Base-by-base conservation (phyloP, 2,329 filamentous ascomycete genomes). In the Trichophaea hybrida region DNA sequence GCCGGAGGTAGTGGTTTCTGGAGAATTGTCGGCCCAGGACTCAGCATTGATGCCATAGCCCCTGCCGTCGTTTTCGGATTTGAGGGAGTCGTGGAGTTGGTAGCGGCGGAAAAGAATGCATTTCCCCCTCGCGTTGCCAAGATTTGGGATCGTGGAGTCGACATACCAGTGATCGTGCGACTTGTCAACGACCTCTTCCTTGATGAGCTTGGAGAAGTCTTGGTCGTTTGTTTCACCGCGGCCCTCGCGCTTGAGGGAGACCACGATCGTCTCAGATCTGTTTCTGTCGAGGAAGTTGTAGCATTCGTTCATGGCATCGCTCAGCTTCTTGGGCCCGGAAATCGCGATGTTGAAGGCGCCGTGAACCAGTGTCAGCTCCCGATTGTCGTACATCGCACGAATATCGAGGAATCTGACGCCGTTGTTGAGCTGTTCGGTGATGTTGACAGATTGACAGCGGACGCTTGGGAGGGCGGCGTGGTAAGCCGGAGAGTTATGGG, bases 391-490 rank as follows among this genome's bases (percentile, higher is more conserved):
- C 67, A 86, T 83, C 1, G 96, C 85, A 55, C 93, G 83, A 63
- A 98, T 81, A 71, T 98, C 93, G 66, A 98, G 83, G 76, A 96
- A 97, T 55, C 93, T 88, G 50, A 97, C 85, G 33, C 93, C 93
- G 70, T 95, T 91, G 59, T 83, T 77, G 33, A 98, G 81, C 73
- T 98, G 93, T 57, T 84, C 81, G 53, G 77, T 76, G 4, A 94
- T 78, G 62, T 80, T 77, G 15, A 90, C 88, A 37, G 86, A 84
- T 74, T 98, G 93, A 73, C 93, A 97, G 43, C 93, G 85, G 40
- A 97, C 93, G 1, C 88, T 94, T 1, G 93, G 93, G 4, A 96
- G 79, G 10, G 93, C 90, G 53, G 81, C 79, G 75, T 94, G 79
- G 74, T 81, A 85, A 7, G 90, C 94, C 5, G 93, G 88, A 15